Evolutionary conservation across 2,329 filamentous ascomycete species (phyloP), one percentile per base, ranked within the genome.

Genomic region (Dichotomopilus funicola): DNA sequence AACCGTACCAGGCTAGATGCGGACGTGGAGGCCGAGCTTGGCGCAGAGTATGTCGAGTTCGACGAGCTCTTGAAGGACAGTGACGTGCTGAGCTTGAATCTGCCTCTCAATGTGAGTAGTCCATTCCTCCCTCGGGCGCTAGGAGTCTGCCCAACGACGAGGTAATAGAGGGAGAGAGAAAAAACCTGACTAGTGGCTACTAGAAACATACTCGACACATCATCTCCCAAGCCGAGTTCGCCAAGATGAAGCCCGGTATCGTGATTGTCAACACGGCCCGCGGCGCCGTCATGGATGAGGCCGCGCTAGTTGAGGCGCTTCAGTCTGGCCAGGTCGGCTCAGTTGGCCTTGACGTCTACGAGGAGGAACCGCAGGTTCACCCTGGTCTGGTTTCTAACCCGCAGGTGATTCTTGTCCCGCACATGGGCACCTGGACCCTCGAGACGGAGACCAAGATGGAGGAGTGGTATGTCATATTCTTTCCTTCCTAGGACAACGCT

Each of bases 381-480:
- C 84, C 83, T 0, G 87, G 86, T 1, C 74, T 95, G 43, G 63
- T 91, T 11, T 72, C 74, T 12, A 91, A 92, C 66, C 81, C 82
- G 2, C 80, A 82, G 62, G 88, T 89, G 27, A 75, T 92, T 64
- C 75, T 95, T 34, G 73, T 95, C 38, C 90, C 90, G 51, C 90
- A 95, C 70, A 88, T 95, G 87, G 89, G 89, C 0, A 95, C 90
- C 0, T 90, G 81, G 78, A 92, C 88, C 0, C 73, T 83, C 34
- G 89, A 82, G 72, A 82, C 80, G 6, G 75, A 79, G 68, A 74
- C 71, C 44, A 79, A 81, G 70, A 85, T 92, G 88, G 89, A 92
- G 71, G 78, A 83, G 65, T 89, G 85, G 56, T 55, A 36, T 27
- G 56, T 55, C 1, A 12, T 31, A 11, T 6, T 10, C 10, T 34